These are phyloP conservation scores for Physcia stellaris DNA, from an alignment of 495 filamentous ascomycete species.

Conservation along the genomic window DNA sequence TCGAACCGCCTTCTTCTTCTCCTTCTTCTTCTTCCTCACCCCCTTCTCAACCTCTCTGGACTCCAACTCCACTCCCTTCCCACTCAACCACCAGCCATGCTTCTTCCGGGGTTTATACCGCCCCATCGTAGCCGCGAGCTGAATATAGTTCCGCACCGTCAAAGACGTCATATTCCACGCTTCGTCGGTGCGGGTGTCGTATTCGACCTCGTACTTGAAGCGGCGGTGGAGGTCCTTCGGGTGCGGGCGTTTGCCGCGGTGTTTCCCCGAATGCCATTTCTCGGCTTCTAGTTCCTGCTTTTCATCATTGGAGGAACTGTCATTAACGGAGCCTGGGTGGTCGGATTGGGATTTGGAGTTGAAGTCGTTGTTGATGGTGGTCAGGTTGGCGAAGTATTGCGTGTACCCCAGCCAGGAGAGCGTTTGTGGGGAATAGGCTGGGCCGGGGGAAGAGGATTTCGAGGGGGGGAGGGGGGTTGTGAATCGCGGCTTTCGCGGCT, in stretches of 20 bases:
- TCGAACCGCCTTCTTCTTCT: constrained; percentile 35
- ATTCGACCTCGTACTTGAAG: constrained; percentile 73
- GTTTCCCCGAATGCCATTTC: constrained; percentile 41
- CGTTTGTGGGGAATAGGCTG: constrained; percentile 80
- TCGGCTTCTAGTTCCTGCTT: constrained; percentile 18
- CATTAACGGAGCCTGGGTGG: not conserved
- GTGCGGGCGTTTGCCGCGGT: constrained; percentile 20
- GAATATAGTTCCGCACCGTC: constrained; percentile 68
- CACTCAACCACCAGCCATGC: constrained; percentile 5
- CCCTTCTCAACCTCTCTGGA: constrained; percentile 29
- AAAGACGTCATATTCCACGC: constrained; percentile 67
- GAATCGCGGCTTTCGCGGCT: constrained; percentile 47
- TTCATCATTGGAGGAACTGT: not conserved
- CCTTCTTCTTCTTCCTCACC: constrained; percentile 23
- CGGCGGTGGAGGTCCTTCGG: constrained; percentile 33
- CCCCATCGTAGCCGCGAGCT: constrained; percentile 68
- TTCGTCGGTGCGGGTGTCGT: constrained; percentile 63
- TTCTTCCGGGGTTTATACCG: constrained; percentile 26
- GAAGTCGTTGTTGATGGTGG: constrained; percentile 62
- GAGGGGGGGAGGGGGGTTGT: constrained; percentile 59
- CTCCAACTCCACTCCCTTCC: constrained; percentile 7
- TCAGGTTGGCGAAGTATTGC: constrained; percentile 91
- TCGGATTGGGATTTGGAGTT: constrained; percentile 7
- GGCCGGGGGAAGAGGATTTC: constrained; percentile 62
- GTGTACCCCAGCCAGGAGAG: constrained; percentile 64